Base-by-base conservation (phyloP, 192 early-diverging fungal species). In the Coemansia sp. region DNA sequence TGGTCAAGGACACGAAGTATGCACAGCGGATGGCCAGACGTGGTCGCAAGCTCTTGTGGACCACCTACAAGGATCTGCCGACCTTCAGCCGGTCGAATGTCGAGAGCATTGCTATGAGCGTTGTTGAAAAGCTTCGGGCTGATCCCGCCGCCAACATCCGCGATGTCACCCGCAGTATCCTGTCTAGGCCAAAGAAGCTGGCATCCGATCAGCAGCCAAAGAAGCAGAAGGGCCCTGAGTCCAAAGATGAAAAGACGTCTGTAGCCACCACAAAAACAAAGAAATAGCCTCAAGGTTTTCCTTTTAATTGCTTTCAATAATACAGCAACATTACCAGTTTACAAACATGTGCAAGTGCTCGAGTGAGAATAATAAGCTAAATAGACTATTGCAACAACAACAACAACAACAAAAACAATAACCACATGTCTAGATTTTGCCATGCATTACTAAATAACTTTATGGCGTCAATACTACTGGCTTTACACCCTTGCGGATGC, bases 61-160 rank as follows among this genome's bases (percentile, higher is more conserved):
- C 76, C 47, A 75, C 72, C 5, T 78, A 75, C 58, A 78, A 78
- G 59, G 70, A 75, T 9, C 67, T 83, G 47, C 79, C 79, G 3
- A 65, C 73, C 21, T 82, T 73, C 26, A 64, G 61, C 57, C 65
- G 66, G 19, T 16, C 7, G 3, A 65, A 78, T 21, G 56, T 85
- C 40, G 72, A 70, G 56, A 63, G 68, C 43, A 49, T 85, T 52
- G 84, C 79, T 0, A 44, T 50, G 38, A 58, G 70, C 19, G 65
- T 85, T 43, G 68, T 65, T 9, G 37, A 32, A 11, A 49, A 75
- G 62, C 70, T 85, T 11, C 72, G 67, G 63, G 52, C 52, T 19
- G 62, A 72, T 23, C 84, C 84, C 0, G 52, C 32, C 32, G 54
- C 71, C 1, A 73, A 72, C 73, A 85, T 85, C 48, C 72, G 81